Conservation (phyloP, 352 stramenopile genomes). For the Globisporangium alternatum region DNA sequence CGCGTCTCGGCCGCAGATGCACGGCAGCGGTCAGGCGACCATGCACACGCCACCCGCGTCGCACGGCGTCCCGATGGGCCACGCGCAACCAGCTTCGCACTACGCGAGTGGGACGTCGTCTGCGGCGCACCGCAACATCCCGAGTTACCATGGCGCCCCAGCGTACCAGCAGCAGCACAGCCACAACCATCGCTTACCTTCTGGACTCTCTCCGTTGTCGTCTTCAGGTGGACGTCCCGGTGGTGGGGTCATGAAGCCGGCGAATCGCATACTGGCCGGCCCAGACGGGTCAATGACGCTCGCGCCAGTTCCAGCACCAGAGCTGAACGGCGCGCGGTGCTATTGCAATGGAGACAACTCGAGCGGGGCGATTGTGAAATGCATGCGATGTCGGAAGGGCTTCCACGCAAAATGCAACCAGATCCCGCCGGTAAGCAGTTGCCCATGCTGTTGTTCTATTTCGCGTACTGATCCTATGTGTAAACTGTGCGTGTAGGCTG, state of each 20-base stretch:
- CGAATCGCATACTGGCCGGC: background rate
- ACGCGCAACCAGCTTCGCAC: background rate
- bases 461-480: slow-evolving; percentile 2
- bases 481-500: slow-evolving; percentile 18
- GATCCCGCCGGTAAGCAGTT: slow-evolving; percentile 40
- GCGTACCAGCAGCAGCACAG: slow-evolving; percentile 5
- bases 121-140: slow-evolving; percentile 13
- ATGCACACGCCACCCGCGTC: background rate
- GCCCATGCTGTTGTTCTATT: background rate
- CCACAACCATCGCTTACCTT: background rate
- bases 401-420: slow-evolving; percentile 83
- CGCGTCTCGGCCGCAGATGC: slow-evolving; percentile 18
- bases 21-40: background rate
- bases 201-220: background rate
- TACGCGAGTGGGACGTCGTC: background rate
- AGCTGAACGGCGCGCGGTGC: slow-evolving; percentile 50
- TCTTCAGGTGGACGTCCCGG: background rate
- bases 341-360: slow-evolving; percentile 36
- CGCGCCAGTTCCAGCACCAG: slow-evolving; percentile 24
- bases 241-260: background rate
- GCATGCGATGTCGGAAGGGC: slow-evolving; percentile 40
- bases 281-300: slow-evolving; percentile 16
- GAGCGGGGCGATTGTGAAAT: slow-evolving; percentile 46
- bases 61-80: background rate
- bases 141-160: slow-evolving; percentile 6